Base-by-base conservation (phyloP, 106 monocot genomes). In the Platanthera zijinensis region DNA sequence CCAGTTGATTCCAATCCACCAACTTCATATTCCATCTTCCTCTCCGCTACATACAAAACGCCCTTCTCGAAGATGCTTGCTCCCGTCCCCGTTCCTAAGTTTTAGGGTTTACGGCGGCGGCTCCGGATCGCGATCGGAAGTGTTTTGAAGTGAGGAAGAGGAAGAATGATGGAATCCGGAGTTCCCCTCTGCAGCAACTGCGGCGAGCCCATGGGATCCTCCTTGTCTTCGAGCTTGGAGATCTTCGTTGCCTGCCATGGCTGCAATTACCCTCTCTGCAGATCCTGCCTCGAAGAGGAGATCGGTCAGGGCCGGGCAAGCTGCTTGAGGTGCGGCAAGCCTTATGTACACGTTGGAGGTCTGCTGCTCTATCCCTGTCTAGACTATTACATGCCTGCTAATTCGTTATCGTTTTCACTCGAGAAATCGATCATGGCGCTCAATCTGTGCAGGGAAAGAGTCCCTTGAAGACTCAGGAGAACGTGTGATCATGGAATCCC, bases 261-360 rank as follows among this genome's bases (percentile, higher is more conserved):
- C 25, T 88, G 85, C 56, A 74, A 77, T 18, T 80, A 85, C 62
- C 84, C 82, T 7, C 75, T 87, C 39, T 85, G 90, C 75, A 61
- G 49, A 78, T 11, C 80, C 15, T 95, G 94, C 48, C 52, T 87
- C 18, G 77, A 89, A 6, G 85, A 81, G 12, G 87, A 87, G 77
- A 22, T 87, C 62, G 59, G 71, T 22, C 79, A 77, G 52, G 87
- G 87, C 12, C 71, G 80, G 51, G 68, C 15, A 11, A 72, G 48
- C 56, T 95, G 94, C 77, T 63, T 79, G 69, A 82, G 87, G 56
- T 94, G 94, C 47, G 90, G 82, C n/a, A 77, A 71, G 49, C 83
- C 81, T 48, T 90, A 86, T 59, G 30, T 52, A 50, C 77, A 50
- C 22, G 74, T 32, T 21, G 52, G 75, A 13, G 76, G 85, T 83